A percentile compares a stretch with the other conserved stretches of the same genome.
These are phyloP conservation scores for Miamiensis avidus DNA, from an alignment of 169 alveolate species.

Conservation along the genomic window DNA sequence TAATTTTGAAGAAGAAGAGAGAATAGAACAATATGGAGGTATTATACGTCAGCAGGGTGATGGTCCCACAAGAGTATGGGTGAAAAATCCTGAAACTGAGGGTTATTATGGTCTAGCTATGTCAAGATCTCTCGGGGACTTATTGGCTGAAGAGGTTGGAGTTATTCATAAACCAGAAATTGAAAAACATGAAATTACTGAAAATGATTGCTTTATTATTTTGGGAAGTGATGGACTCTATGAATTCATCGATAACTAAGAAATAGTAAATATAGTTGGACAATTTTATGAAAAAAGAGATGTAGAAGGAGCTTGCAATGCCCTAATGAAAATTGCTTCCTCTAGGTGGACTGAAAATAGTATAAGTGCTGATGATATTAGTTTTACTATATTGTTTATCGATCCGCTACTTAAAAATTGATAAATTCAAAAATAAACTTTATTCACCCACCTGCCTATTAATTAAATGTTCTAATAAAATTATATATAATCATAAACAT, in stretches of 20 bases:
- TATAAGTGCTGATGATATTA: conserved; percentile 85
- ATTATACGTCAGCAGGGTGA: conserved; percentile 68
- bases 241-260: conserved; percentile 81
- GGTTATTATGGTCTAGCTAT: conserved; percentile 83
- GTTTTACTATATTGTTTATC: conserved; percentile 76
- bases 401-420: too few relatives aligned
- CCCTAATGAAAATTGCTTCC: conserved; percentile 49
- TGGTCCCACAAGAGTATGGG: conserved; percentile 82
- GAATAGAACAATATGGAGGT: conserved; percentile 71
- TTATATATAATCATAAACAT: too few relatives aligned
- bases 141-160: conserved; percentile 71
- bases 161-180: conserved; percentile 73
- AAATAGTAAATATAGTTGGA: conserved; percentile 57
- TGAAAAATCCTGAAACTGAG: conserved; percentile 54
- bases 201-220: conserved; percentile 70
- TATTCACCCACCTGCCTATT: too few relatives aligned
- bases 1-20: conserved; percentile 70
- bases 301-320: conserved; percentile 66
- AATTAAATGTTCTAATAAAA: too few relatives aligned
- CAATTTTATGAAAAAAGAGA: conserved; percentile 58
- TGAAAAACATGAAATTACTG: conserved; percentile 40
- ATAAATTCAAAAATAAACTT: too few relatives aligned
- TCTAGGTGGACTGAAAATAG: conserved; percentile 62
- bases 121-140: conserved; percentile 82
- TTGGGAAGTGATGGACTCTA: conserved; percentile 87